Evolutionary conservation across 176 grass and related monocot species (phyloP), one percentile per base, ranked within the genome.

Genomic region (Chrysopogon serrulatus): DNA sequence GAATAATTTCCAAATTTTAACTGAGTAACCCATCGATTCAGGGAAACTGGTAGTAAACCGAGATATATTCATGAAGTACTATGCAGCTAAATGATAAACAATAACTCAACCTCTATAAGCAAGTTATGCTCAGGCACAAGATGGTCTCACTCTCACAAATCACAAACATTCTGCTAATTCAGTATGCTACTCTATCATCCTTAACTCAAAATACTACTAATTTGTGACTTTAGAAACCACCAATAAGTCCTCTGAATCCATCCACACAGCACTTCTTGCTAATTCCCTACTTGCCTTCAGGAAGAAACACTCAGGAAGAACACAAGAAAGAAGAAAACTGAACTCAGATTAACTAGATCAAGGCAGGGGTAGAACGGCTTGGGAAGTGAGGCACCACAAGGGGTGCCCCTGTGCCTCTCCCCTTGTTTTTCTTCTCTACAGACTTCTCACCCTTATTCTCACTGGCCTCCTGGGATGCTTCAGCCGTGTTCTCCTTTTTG

Each of bases 401-500:
- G 41, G 42, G 43, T 2, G 62, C 8, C 8, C 42, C 19, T 11
- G 12, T 80, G 12, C n/a, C 42, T 33, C 35, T 48, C 43, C 47
- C 30, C 64, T 80, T 35, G 31, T 8, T 59, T 13, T 39, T 60
- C 33, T 65, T 21, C 41, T 49, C 62, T 13, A 17, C 28, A 47
- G 42, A 19, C 43, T 80, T 67, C 11, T 16, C 77, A 17, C 10
- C 81, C 21, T 36, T 36, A 14, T 36, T 74, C 41, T 74, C 70
- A 47, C 14, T 44, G 2, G 40, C 40, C 72, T 78, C 51, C 19
- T 18, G 3, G 17, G 65, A 68, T 49, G 67, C 49, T 41, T 21
- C 88, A n/a, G 24, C 87, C n/a, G n/a, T n/a, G n/a, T 79, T 79
- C 44, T 73, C 59, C n/a, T 48, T 67, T 16, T 66, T 53, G 51